A percentile compares a stretch with the other conserved stretches of the same genome.
Conservation (phyloP, 768 basidiomycete genomes). For the Tulasnella calospora region DNA sequence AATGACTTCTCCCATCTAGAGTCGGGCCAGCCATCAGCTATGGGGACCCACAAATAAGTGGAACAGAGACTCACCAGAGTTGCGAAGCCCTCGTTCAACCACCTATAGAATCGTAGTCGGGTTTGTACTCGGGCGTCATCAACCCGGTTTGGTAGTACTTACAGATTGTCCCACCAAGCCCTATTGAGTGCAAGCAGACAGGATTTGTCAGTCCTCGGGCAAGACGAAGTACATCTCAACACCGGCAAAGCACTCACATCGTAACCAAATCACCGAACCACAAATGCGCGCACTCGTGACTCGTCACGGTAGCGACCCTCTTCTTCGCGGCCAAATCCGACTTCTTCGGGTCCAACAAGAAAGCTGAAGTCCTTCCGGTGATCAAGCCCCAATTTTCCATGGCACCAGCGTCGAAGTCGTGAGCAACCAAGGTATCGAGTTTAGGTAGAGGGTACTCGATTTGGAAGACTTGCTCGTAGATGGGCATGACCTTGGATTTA, state of each 20-base stretch:
- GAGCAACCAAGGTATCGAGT: conserved; percentile 85
- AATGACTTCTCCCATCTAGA: conserved; percentile 81
- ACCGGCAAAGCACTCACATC: conserved; percentile 53
- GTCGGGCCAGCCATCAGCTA: background rate
- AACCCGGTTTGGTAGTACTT: background rate
- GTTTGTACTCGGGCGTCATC: background rate
- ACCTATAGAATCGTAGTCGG: background rate
- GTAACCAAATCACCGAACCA: conserved; percentile 22
- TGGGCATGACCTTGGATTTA: conserved; percentile 70
- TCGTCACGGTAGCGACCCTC: conserved; percentile 67
- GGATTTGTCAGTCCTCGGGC: background rate
- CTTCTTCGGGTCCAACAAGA: conserved; percentile 67
- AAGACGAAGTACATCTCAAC: background rate
- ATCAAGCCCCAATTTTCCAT: conserved; percentile 98
- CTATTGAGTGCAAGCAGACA: conserved; percentile 43
- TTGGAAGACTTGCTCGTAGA: conserved; percentile 91
- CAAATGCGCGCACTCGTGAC: conserved; percentile 44
- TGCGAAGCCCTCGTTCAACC: conserved; percentile 61
- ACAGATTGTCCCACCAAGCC: conserved; percentile 84
- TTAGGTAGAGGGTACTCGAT: conserved; percentile 91
- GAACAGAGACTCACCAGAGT: conserved; percentile 53
- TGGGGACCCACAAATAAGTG: no score
- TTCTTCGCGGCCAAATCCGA: conserved; percentile 71
- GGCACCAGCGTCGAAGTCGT: conserved; percentile 84
- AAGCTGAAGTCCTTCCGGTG: conserved; percentile 77